Conservation (phyloP, 495 filamentous ascomycete genomes). For the Aspergillus diversus region DNA sequence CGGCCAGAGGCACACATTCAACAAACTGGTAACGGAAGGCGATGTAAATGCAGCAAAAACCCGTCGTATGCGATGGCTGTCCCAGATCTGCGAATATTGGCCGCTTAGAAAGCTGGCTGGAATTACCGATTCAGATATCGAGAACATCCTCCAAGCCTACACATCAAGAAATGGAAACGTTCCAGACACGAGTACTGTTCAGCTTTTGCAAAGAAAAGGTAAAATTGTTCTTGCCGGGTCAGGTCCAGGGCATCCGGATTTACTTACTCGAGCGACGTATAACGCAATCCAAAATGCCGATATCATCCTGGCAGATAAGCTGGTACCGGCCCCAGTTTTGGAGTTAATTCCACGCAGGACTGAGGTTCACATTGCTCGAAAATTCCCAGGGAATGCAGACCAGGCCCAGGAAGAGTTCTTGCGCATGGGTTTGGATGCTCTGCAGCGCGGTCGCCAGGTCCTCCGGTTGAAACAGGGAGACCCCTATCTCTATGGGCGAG, state of each 20-base stretch:
- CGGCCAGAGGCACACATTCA: constrained; percentile 87
- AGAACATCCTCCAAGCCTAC: constrained; percentile 72
- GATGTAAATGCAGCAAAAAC: constrained; percentile 76
- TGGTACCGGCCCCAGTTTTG: constrained; percentile 85
- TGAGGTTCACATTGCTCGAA: constrained; percentile 88
- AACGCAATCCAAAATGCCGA: constrained; percentile 84
- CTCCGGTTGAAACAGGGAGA: constrained; percentile 94
- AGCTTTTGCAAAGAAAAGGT: constrained; percentile 45
- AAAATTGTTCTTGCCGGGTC: constrained; percentile 87
- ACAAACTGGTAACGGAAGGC: constrained; percentile 73
- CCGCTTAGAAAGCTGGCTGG: constrained; percentile 78
- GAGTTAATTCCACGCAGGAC: constrained; percentile 89
- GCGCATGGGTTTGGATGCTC: constrained; percentile 71
- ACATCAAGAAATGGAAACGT: constrained; percentile 33
- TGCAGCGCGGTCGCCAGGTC: constrained; percentile 75
- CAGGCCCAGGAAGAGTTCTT: constrained; percentile 90
- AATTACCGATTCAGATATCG: constrained; percentile 79
- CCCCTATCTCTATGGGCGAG: constrained; percentile 93
- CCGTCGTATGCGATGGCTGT: constrained; percentile 87
- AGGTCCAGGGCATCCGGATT: constrained; percentile 90
- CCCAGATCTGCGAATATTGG: constrained; percentile 99
- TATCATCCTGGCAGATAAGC: constrained; percentile 92
- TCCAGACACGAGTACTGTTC: constrained; percentile 24
- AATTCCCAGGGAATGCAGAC: constrained; percentile 97
- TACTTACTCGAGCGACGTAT: constrained; percentile 87